Conservation (phyloP, 306 rosid genomes). For the Hippophae tibetana region DNA sequence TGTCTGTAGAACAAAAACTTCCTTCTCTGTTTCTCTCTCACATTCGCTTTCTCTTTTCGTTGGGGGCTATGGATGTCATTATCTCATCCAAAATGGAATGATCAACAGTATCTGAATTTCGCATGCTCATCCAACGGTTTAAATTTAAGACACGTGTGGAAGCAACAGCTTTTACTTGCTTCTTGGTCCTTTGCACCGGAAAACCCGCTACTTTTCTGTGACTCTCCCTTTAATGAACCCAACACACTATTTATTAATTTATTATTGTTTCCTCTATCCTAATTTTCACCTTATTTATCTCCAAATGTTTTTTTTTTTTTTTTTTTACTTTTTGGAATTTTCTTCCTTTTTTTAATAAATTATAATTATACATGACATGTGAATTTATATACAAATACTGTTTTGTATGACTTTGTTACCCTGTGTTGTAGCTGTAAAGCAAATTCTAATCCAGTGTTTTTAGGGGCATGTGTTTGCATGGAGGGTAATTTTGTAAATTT, state of each 20-base stretch:
- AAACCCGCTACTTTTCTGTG: slow-evolving; percentile 91
- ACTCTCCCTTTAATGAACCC: slow-evolving; percentile 33
- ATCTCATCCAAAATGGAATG: slow-evolving; percentile 22
- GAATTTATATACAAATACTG: too few species aligned
- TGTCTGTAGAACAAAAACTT: slow-evolving; percentile 21
- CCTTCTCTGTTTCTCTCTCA: slow-evolving; percentile 14
- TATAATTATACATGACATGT: neutral
- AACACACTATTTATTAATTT: neutral
- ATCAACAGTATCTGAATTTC: slow-evolving; percentile 17
- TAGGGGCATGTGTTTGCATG: neutral
- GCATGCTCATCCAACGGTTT: slow-evolving; percentile 24
- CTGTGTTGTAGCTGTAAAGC: slow-evolving; percentile 23
- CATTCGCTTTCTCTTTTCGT: slow-evolving; percentile 15
- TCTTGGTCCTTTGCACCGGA: slow-evolving; percentile 60
- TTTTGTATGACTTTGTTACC: too few species aligned
- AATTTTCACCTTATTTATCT: neutral
- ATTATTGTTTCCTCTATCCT: neutral
- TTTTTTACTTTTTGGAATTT: neutral
- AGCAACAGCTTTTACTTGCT: slow-evolving; percentile 32
- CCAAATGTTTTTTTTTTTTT: neutral
- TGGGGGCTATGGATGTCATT: slow-evolving; percentile 29
- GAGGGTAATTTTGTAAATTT: slow-evolving; percentile 5
- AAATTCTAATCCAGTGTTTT: slow-evolving; percentile 4
- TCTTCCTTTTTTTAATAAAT: slow-evolving; percentile 5
- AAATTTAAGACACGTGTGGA: slow-evolving; percentile 20